Conservation (phyloP, 176 grass and related monocot genomes). For the Triticum timopheevii region DNA sequence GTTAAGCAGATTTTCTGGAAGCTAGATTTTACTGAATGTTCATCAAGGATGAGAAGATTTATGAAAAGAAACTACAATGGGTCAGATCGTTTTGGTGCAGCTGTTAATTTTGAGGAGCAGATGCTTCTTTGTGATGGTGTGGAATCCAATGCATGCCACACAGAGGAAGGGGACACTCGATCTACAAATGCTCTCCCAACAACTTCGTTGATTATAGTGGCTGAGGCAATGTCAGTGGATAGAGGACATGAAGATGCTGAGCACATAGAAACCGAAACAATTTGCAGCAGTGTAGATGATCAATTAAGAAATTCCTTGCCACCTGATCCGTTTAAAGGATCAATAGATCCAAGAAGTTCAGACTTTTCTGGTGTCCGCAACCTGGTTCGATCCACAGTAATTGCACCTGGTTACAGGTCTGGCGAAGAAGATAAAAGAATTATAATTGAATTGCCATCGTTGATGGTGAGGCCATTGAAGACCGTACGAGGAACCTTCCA, state of each 20-base stretch:
- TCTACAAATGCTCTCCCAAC: slow-evolving; percentile 49
- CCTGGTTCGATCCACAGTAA: slow-evolving; percentile 68
- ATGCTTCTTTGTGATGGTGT: slow-evolving; percentile 53
- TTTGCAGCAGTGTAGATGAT: slow-evolving; percentile 48
- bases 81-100: slow-evolving; percentile 60
- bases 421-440: slow-evolving; percentile 72
- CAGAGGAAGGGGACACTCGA: slow-evolving; percentile 39
- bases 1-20: slow-evolving; percentile 72
- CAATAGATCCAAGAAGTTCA: slow-evolving; percentile 72
- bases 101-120: slow-evolving; percentile 61
- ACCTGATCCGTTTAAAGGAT: slow-evolving; percentile 58
- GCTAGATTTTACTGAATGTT: slow-evolving; percentile 81
- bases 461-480: slow-evolving; percentile 85
- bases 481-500: slow-evolving; percentile 93
- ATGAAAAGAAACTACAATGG: slow-evolving; percentile 90
- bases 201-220: slow-evolving; percentile 67
- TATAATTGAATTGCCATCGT: slow-evolving; percentile 83
- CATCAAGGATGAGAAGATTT: slow-evolving; percentile 91
- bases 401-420: slow-evolving; percentile 69
- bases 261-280: slow-evolving; percentile 57
- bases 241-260: slow-evolving; percentile 61
- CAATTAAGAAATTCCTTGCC: slow-evolving; percentile 52
- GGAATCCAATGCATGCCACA: slow-evolving; percentile 33
- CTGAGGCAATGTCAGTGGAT: slow-evolving; percentile 58
- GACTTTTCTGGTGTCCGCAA: slow-evolving; percentile 59